A percentile compares a stretch with the other conserved stretches of the same genome.
phyloP scores from a whole-genome alignment of 306 rosid species.

The Lathyrus oleraceus region DNA sequence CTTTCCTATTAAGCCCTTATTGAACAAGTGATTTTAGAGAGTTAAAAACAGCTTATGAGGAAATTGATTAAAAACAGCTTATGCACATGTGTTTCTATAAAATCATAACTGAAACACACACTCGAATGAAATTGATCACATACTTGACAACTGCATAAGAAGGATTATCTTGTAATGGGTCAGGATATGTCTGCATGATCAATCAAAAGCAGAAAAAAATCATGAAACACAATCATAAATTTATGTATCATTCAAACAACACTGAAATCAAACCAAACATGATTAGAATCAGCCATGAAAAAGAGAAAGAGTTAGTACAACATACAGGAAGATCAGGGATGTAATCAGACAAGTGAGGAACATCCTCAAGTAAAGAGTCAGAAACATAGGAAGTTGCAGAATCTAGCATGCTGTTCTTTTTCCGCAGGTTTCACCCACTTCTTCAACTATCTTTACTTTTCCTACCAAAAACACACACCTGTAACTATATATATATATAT shows the following conservation, averaged over 20 bases:
- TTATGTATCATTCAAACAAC: background rate
- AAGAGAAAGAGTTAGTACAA: background rate
- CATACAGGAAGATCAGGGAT: constrained; percentile 11
- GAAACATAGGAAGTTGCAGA: background rate
- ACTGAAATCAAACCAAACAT: background rate
- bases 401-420: constrained; percentile 5
- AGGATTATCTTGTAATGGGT: constrained; percentile 87
- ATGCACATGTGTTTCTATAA: background rate
- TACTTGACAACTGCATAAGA: constrained; percentile 90
- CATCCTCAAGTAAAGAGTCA: constrained; percentile 1
- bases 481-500: background rate
- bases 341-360: constrained; percentile 18
- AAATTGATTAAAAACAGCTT: background rate
- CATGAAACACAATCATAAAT: background rate
- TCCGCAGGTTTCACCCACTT: background rate
- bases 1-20: background rate
- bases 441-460: background rate
- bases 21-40: background rate
- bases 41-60: no score
- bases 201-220: background rate
- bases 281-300: background rate
- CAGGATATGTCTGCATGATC: constrained; percentile 62
- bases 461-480: background rate
- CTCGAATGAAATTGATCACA: constrained; percentile 18
- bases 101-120: background rate